phyloP scores from a whole-genome alignment of 1,284 basidiomycete genomes.

The Abortiporus biennis region DNA sequence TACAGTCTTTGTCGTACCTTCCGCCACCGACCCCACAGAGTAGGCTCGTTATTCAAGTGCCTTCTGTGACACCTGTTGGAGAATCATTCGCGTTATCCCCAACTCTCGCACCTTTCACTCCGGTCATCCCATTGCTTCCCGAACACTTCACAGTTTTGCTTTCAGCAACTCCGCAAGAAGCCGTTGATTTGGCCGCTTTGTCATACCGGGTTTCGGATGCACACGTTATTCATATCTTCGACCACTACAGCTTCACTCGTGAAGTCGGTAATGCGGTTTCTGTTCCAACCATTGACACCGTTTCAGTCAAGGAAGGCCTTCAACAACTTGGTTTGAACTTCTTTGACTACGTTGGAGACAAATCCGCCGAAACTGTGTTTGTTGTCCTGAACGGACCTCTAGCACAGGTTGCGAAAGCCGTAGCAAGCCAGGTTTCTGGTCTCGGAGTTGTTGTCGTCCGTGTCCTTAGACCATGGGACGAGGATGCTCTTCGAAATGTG shows the following conservation, averaged over 20 bases:
- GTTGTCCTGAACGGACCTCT: slow-evolving; percentile 69
- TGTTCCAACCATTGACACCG: slow-evolving; percentile 17
- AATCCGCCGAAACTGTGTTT: slow-evolving; percentile 49
- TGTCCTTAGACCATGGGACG: slow-evolving; percentile 73
- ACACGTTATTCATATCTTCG: slow-evolving; percentile 77
- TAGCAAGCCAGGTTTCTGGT: slow-evolving; percentile 38
- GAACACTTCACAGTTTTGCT: slow-evolving; percentile 72
- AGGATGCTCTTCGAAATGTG: slow-evolving; percentile 46
- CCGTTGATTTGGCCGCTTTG: slow-evolving; percentile 65
- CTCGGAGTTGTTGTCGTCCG: slow-evolving; percentile 66
- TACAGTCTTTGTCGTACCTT: slow-evolving; percentile 61
- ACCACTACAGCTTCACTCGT: slow-evolving; percentile 65
- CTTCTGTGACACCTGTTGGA: slow-evolving; percentile 60
- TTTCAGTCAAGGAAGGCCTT: slow-evolving; percentile 40
- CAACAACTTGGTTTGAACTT: slow-evolving; percentile 48
- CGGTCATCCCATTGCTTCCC: slow-evolving; percentile 56
- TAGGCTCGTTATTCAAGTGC: slow-evolving; percentile 75
- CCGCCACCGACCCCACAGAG: slow-evolving; percentile 54
- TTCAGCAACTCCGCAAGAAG: slow-evolving; percentile 77
- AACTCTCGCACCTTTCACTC: slow-evolving; percentile 62
- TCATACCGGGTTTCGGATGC: slow-evolving; percentile 55
- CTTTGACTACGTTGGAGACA: slow-evolving; percentile 67
- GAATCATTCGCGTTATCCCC: slow-evolving; percentile 67
- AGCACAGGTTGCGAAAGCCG: slow-evolving; percentile 48
- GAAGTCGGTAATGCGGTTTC: slow-evolving; percentile 56